These are phyloP conservation scores for Fusarium neocosmosporiellum DNA, from an alignment of 2,329 filamentous ascomycete species.

Conservation along the genomic window DNA sequence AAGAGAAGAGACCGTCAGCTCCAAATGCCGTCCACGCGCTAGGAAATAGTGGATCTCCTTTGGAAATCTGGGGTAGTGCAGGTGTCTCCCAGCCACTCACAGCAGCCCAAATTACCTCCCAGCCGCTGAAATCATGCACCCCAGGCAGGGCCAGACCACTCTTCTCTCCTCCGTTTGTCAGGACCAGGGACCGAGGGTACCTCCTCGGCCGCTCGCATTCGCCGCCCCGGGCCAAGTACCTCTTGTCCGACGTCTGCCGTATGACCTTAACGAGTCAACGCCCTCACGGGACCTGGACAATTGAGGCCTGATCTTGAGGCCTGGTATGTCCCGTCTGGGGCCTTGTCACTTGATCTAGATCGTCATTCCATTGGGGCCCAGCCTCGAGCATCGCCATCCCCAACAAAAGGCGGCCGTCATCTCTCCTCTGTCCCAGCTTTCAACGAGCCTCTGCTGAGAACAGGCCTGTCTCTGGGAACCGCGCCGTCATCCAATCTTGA, in stretches of 20 bases:
- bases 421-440: background rate
- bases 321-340: background rate
- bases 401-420: constrained; percentile 10
- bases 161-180: background rate
- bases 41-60: constrained; percentile 5
- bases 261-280: constrained; percentile 40
- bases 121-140: constrained; percentile 6
- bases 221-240: constrained; percentile 15
- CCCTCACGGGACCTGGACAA: constrained; percentile 39
- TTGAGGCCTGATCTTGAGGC: constrained; percentile 22
- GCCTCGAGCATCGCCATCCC: background rate
- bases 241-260: constrained; percentile 14
- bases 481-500: background rate
- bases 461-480: background rate
- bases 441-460: background rate
- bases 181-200: constrained; percentile 5
- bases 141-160: background rate
- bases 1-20: background rate
- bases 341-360: constrained; percentile 24
- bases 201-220: constrained; percentile 6
- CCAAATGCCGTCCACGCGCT: constrained; percentile 10
- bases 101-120: background rate
- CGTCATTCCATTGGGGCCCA: constrained; percentile 7
- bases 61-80: constrained; percentile 40
- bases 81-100: constrained; percentile 32